Evolutionary conservation across 2,329 filamentous ascomycete species (phyloP).

Genomic region (Hypoxylon sp.): DNA sequence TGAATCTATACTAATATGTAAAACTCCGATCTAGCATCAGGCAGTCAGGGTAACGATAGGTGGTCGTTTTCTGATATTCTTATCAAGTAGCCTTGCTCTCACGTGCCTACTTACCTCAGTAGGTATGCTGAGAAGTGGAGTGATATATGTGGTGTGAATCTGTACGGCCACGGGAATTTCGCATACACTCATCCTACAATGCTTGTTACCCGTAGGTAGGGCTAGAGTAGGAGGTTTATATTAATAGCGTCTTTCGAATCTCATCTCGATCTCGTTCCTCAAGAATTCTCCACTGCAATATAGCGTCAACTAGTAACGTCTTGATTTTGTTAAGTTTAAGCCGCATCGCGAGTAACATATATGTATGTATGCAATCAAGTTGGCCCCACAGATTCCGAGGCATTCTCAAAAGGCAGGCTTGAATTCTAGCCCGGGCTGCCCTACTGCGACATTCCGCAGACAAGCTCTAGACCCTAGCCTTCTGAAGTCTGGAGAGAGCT

Average conservation of each 20-base stretch:
- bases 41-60: neutral
- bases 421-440: neutral
- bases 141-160: neutral
- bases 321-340: slow-evolving; percentile 25
- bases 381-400: slow-evolving; percentile 15
- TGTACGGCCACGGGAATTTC: neutral
- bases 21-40: neutral
- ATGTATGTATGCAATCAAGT: neutral
- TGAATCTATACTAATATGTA: neutral
- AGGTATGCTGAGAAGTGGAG: neutral
- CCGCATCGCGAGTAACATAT: slow-evolving; percentile 20
- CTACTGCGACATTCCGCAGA: slow-evolving; percentile 7
- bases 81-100: neutral
- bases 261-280: slow-evolving; percentile 11
- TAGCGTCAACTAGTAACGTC: slow-evolving; percentile 13
- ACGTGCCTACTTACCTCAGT: neutral
- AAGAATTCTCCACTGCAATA: slow-evolving; percentile 11
- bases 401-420: slow-evolving; percentile 12
- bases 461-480: neutral
- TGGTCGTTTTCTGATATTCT: neutral
- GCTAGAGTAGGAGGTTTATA: slow-evolving; percentile 8
- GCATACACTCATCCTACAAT: slow-evolving; percentile 1
- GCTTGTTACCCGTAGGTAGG: neutral
- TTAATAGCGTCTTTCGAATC: slow-evolving; percentile 4
- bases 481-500: slow-evolving; percentile 6